Conservation (phyloP, 345 rosid species). For the Linum tenue region DNA sequence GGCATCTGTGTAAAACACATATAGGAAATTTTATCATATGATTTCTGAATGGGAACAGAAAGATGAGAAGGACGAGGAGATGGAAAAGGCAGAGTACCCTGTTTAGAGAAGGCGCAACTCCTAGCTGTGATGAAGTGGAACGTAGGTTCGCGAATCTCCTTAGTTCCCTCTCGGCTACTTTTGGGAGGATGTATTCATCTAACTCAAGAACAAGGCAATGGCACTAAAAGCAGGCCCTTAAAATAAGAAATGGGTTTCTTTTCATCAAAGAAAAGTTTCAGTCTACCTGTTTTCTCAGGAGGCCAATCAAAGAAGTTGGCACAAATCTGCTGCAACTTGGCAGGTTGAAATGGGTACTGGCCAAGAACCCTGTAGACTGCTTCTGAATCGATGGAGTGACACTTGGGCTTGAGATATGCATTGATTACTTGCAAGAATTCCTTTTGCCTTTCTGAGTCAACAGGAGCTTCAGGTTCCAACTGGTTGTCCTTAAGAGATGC, state of each 20-base stretch:
- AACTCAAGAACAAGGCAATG: conserved; percentile 4
- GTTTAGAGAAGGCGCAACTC: conserved; percentile 35
- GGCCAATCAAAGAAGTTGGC: conserved; percentile 70
- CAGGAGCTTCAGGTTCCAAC: conserved; percentile 20
- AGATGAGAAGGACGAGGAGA: too few relatives aligned
- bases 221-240: neutral
- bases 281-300: conserved; percentile 72
- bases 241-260: neutral
- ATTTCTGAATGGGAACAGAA: neutral
- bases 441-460: conserved; percentile 26
- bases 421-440: conserved; percentile 52
- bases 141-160: conserved; percentile 60
- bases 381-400: conserved; percentile 69
- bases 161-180: conserved; percentile 81
- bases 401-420: conserved; percentile 78
- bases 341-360: conserved; percentile 45
- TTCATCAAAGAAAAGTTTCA: neutral
- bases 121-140: conserved; percentile 35
- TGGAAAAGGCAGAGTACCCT: conserved; percentile 46
- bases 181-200: conserved; percentile 91
- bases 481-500: conserved; percentile 20
- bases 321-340: conserved; percentile 51
- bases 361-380: conserved; percentile 49
- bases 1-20: conserved; percentile 39
- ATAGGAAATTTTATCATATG: neutral